Evolutionary conservation across 164 flowering plant genomes (phyloP).

Genomic region (Tinospora cordifolia): DNA sequence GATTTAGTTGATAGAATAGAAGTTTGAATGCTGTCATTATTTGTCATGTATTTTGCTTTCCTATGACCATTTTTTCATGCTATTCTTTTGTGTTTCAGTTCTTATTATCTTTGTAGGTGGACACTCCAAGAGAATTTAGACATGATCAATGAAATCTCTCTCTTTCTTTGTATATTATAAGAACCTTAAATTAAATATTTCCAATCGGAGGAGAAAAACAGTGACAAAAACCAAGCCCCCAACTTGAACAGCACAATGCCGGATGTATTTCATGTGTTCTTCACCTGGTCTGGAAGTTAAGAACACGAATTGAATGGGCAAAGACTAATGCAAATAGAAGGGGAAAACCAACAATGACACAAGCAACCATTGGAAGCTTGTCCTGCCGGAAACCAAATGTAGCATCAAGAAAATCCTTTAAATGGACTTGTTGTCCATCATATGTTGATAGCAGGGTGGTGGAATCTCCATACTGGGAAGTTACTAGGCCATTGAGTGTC

Average conservation of each 20-base stretch:
- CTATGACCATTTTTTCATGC: too few species aligned
- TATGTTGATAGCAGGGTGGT: slow-evolving; percentile 10
- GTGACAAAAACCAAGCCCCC: neutral
- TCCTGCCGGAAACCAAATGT: slow-evolving; percentile 18
- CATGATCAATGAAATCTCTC: too few species aligned
- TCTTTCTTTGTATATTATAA: neutral
- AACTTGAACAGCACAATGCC: neutral
- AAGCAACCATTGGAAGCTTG: slow-evolving; percentile 21
- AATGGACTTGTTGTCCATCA: neutral
- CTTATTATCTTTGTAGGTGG: neutral
- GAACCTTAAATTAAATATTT: neutral
- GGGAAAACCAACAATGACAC: slow-evolving; percentile 19
- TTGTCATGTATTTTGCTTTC: too few species aligned
- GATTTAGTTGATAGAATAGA: too few species aligned
- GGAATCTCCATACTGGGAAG: slow-evolving; percentile 24
- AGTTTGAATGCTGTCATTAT: too few species aligned
- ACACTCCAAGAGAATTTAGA: neutral
- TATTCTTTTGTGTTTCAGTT: too few species aligned
- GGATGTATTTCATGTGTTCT: neutral
- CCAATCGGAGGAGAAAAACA: neutral
- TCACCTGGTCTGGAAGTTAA: slow-evolving; percentile 28
- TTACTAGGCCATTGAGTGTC: slow-evolving; percentile 24
- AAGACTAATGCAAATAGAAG: slow-evolving; percentile 25
- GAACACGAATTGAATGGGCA: slow-evolving; percentile 16
- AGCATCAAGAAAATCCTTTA: slow-evolving; percentile 16